Percentiles rank a stretch among this genome's conserved stretches.
Conservation (phyloP, 176 grass and related monocot genomes). For the Urochloa ruziziensis region DNA sequence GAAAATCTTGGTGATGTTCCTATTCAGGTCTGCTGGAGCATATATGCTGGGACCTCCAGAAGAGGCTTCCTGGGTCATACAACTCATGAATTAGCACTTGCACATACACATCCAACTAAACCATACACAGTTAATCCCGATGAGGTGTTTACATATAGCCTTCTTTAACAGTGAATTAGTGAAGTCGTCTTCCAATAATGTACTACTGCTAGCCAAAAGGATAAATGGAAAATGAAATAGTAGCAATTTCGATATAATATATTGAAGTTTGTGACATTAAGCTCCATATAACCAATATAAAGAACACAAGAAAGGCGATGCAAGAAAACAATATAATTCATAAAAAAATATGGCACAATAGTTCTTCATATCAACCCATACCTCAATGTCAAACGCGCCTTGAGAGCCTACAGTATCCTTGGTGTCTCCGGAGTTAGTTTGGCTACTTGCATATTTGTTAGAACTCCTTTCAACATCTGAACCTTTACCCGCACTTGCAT, state of each 20-base stretch:
- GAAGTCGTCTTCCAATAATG: background rate
- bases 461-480: conserved; percentile 19
- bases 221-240: background rate
- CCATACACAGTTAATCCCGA: background rate
- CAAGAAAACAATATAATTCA: background rate
- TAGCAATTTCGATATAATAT: background rate
- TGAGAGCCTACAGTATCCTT: conserved; percentile 22
- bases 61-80: conserved; percentile 44
- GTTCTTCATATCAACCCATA: conserved; percentile 5
- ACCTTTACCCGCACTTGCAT: conserved; percentile 7
- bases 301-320: background rate
- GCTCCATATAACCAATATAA: background rate
- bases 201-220: background rate
- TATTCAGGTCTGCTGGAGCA: conserved; percentile 76
- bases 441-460: conserved; percentile 19
- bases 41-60: conserved; percentile 56
- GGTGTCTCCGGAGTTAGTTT: conserved; percentile 28
- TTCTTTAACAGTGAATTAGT: background rate
- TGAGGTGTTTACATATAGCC: background rate
- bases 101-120: background rate
- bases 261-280: background rate
- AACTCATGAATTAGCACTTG: background rate
- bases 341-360: background rate
- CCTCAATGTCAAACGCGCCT: conserved; percentile 35
- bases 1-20: conserved; percentile 85